Evolutionary conservation across 106 monocot species (phyloP).

Genomic region (Vanilla planifolia): DNA sequence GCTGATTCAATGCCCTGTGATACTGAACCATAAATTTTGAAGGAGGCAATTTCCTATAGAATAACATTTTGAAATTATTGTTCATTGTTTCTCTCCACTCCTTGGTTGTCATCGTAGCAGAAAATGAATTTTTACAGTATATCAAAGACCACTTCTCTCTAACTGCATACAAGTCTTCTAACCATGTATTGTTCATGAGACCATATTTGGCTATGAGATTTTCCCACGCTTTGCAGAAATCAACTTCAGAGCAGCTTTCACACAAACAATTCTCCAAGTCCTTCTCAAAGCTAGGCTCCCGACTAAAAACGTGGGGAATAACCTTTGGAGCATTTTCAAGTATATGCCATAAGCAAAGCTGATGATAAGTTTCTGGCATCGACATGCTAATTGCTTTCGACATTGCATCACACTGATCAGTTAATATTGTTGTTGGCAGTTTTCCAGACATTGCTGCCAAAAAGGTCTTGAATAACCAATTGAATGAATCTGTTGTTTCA

Average conservation of each 20-base stretch:
- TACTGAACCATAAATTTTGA: constrained; percentile 41
- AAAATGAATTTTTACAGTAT: constrained; percentile 31
- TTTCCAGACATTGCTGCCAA: constrained; percentile 50
- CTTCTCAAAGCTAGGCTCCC: constrained; percentile 25
- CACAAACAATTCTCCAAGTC: constrained; percentile 40
- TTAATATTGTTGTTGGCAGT: constrained; percentile 42
- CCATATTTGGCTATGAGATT: constrained; percentile 21
- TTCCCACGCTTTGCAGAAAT: constrained; percentile 39
- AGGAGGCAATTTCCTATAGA: constrained; percentile 43
- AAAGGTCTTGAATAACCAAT: constrained; percentile 48
- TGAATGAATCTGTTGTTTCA: constrained; percentile 41
- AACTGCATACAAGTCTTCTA: constrained; percentile 22
- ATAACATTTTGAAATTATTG: constrained; percentile 28
- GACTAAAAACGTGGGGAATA: constrained; percentile 15
- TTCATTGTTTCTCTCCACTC: constrained; percentile 40
- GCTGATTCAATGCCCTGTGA: constrained; percentile 24
- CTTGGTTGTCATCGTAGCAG: constrained; percentile 33
- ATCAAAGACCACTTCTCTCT: constrained; percentile 44
- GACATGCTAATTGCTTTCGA: constrained; percentile 25
- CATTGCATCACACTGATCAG: constrained; percentile 24
- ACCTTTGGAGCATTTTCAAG: constrained; percentile 24
- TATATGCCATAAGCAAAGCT: constrained; percentile 45
- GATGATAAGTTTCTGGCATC: constrained; percentile 29
- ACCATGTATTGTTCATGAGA: constrained; percentile 28
- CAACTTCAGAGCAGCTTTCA: constrained; percentile 29